A percentile compares a stretch with the other conserved stretches of the same genome.
Conservation (phyloP, 345 rosid genomes). For the Salix brachista region DNA sequence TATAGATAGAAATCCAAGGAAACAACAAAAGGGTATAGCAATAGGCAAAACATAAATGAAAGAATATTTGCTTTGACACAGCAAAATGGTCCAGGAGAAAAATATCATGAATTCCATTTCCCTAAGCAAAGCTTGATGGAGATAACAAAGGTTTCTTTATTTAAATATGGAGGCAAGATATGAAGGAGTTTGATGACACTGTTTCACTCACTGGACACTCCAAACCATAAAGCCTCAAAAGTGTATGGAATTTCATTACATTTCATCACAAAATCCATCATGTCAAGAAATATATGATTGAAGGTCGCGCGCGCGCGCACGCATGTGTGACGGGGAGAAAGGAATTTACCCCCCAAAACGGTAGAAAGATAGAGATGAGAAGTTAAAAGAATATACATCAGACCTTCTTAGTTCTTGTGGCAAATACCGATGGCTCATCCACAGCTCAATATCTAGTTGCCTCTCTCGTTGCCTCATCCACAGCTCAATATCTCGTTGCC, state of each 20-base stretch:
- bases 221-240: background rate
- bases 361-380: background rate
- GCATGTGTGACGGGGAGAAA: background rate
- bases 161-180: background rate
- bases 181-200: background rate
- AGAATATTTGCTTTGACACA: background rate
- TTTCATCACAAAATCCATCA: background rate
- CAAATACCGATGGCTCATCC: constrained; percentile 91
- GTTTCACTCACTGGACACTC: background rate
- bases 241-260: background rate
- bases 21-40: background rate
- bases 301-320: background rate
- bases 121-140: background rate
- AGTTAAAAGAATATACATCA: background rate
- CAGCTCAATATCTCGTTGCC: constrained; percentile 86
- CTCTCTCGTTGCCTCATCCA: constrained; percentile 99
- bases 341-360: background rate
- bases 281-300: background rate
- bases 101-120: too few species aligned
- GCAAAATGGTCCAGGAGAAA: too few species aligned
- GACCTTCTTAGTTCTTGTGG: constrained; percentile 67
- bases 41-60: background rate
- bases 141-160: background rate
- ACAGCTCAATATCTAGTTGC: constrained; percentile 86
- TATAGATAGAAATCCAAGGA: background rate